These are phyloP conservation scores for Plantago major DNA, from an alignment of 257 asterid species.

Conservation along the genomic window DNA sequence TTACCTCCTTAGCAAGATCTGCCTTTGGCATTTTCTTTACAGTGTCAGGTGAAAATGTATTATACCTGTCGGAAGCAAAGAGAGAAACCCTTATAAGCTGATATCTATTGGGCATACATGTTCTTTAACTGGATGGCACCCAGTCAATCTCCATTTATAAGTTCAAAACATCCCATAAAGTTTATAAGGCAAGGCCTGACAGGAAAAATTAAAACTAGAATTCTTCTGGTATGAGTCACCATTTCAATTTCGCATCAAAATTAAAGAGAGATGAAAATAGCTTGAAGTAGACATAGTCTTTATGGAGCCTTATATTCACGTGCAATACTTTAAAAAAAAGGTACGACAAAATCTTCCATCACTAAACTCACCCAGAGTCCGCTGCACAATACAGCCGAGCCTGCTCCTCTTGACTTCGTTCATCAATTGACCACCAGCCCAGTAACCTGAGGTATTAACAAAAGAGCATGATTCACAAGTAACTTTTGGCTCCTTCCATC, in stretches of 20 bases:
- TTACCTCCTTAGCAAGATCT: constrained; percentile 84
- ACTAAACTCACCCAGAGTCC: constrained; percentile 59
- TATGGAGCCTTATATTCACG: too few relatives aligned
- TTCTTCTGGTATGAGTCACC: too few relatives aligned
- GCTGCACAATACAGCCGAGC: constrained; percentile 71
- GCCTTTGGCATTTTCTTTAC: constrained; percentile 85
- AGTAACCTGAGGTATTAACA: constrained; percentile 46
- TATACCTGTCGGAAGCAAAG: constrained; percentile 44
- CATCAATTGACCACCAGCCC: constrained; percentile 99
- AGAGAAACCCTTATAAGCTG: not conserved
- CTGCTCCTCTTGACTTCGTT: constrained; percentile 89
- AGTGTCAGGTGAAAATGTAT: constrained; percentile 78
- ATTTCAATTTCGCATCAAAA: too few relatives aligned
- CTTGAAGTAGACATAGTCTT: too few relatives aligned
- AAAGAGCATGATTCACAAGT: not conserved
- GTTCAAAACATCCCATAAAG: too few relatives aligned
- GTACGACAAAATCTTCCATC: not conserved
- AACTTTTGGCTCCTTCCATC: constrained; percentile 8
- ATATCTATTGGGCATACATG: too few relatives aligned
- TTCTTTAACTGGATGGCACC: too few relatives aligned
- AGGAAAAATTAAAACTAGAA: too few relatives aligned
- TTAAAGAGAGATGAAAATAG: too few relatives aligned
- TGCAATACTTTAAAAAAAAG: not conserved
- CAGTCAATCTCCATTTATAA: too few relatives aligned
- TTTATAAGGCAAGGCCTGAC: too few relatives aligned